Percentiles rank a stretch among this genome's conserved stretches.
phyloP scores from a whole-genome alignment of 768 basidiomycete genomes.

The Tricholoma hemisulphureum region DNA sequence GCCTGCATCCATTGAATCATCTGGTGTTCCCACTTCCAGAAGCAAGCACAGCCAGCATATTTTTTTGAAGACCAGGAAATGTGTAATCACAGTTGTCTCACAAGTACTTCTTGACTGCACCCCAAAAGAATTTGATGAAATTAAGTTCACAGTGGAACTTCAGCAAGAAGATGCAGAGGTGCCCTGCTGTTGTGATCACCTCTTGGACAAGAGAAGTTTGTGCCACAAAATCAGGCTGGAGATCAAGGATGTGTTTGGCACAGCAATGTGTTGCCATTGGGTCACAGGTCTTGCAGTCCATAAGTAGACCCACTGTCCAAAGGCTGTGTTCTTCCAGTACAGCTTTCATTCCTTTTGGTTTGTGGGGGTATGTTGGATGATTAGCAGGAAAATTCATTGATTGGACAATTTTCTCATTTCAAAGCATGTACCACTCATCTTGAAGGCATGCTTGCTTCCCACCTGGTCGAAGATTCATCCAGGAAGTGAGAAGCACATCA shows the following conservation, averaged over 20 bases:
- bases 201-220: slow-evolving; percentile 23
- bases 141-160: too few relatives aligned
- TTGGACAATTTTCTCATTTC: slow-evolving; percentile 26
- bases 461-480: slow-evolving; percentile 40
- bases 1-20: too few relatives aligned
- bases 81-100: too few relatives aligned
- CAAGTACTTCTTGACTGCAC: too few relatives aligned
- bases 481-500: slow-evolving; percentile 31
- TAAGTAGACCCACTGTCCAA: slow-evolving; percentile 5
- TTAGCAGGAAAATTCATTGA: slow-evolving; percentile 34
- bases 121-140: too few relatives aligned
- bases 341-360: slow-evolving; percentile 22
- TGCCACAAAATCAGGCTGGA: slow-evolving; percentile 19
- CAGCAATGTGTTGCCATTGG: too few relatives aligned
- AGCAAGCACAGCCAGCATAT: too few relatives aligned
- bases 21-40: too few relatives aligned
- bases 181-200: slow-evolving; percentile 19
- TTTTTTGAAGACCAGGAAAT: too few relatives aligned
- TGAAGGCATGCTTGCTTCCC: slow-evolving; percentile 37
- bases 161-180: slow-evolving; percentile 20
- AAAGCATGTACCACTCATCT: slow-evolving; percentile 28
- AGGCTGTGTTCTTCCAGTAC: slow-evolving; percentile 16
- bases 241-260: slow-evolving; percentile 16
- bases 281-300: too few relatives aligned
- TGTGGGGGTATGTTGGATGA: slow-evolving; percentile 26